A percentile compares a stretch with the other conserved stretches of the same genome.
Evolutionary conservation across 768 basidiomycete genomes (phyloP).

Genomic region (Pleurotus ostreatus): DNA sequence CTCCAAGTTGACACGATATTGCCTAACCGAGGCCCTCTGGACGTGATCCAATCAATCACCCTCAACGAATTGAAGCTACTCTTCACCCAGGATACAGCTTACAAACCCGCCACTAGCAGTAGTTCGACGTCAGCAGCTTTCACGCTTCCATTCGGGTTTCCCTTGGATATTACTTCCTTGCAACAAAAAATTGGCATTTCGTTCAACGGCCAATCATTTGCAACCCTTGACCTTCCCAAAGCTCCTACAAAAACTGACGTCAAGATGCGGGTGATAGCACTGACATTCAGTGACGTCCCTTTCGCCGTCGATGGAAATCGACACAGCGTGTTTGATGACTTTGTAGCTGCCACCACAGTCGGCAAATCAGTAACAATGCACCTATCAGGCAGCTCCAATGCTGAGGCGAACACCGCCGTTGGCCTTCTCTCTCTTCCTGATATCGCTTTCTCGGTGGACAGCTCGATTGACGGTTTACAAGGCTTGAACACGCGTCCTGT

Average conservation of each 20-base stretch:
- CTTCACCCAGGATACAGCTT: conserved; percentile 57
- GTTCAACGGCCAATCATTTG: conserved; percentile 50
- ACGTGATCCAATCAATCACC: conserved; percentile 60
- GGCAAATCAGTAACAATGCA: conserved; percentile 39
- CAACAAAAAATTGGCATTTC: conserved; percentile 56
- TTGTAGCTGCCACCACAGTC: conserved; percentile 57
- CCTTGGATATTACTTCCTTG: conserved; percentile 59
- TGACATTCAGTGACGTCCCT: conserved; percentile 56
- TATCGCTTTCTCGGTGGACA: conserved; percentile 57
- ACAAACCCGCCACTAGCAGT: conserved; percentile 54
- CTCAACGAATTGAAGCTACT: conserved; percentile 56
- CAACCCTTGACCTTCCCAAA: conserved; percentile 55
- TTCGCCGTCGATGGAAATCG: conserved; percentile 49
- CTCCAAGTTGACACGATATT: conserved; percentile 56
- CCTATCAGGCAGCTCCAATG: conserved; percentile 52
- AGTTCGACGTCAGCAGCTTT: conserved; percentile 60
- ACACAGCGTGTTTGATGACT: conserved; percentile 52
- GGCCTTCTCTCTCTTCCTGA: conserved; percentile 54
- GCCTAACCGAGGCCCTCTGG: conserved; percentile 56
- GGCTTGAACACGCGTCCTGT: conserved; percentile 58
- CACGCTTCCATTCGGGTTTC: conserved; percentile 66
- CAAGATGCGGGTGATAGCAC: conserved; percentile 52
- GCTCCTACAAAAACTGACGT: conserved; percentile 58
- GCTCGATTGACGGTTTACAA: conserved; percentile 58
- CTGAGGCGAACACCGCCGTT: conserved; percentile 60